phyloP scores from a whole-genome alignment of 345 rosid species.

The Acer negundo region DNA sequence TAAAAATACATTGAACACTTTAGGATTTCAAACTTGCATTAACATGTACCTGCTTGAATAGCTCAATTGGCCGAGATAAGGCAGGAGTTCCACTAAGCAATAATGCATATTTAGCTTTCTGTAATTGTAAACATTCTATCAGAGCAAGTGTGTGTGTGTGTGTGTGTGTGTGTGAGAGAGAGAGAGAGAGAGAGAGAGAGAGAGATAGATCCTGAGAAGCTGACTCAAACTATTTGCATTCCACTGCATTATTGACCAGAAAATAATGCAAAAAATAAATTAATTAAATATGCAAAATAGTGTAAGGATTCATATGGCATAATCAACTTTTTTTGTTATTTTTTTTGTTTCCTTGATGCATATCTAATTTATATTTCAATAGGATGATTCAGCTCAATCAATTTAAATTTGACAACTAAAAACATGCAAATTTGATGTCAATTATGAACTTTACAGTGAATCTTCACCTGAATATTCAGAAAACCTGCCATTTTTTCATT shows the following conservation, averaged over 20 bases:
- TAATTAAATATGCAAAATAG: not conserved
- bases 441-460: not conserved
- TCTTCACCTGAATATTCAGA: not conserved
- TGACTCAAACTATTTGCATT: not conserved
- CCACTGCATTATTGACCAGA: conserved; percentile 6
- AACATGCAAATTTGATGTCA: not conserved
- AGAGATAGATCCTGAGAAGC: not conserved
- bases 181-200: not conserved
- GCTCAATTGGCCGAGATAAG: conserved; percentile 93
- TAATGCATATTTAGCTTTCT: conserved; percentile 89
- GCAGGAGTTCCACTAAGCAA: conserved; percentile 98
- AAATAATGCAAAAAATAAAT: conserved; percentile 12
- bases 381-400: not conserved
- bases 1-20: conserved; percentile 13
- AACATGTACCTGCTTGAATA: conserved; percentile 77
- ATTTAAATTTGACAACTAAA: not conserved
- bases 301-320: not conserved
- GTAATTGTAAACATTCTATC: conserved; percentile 32
- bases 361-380: not conserved
- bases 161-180: not conserved
- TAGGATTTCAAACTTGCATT: conserved; percentile 13
- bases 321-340: not conserved
- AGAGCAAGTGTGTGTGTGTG: not conserved
- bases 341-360: not conserved
- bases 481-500: conserved; percentile 13